These are phyloP conservation scores for Neurospora sublineolata DNA, from an alignment of 495 filamentous ascomycete species.

Conservation along the genomic window DNA sequence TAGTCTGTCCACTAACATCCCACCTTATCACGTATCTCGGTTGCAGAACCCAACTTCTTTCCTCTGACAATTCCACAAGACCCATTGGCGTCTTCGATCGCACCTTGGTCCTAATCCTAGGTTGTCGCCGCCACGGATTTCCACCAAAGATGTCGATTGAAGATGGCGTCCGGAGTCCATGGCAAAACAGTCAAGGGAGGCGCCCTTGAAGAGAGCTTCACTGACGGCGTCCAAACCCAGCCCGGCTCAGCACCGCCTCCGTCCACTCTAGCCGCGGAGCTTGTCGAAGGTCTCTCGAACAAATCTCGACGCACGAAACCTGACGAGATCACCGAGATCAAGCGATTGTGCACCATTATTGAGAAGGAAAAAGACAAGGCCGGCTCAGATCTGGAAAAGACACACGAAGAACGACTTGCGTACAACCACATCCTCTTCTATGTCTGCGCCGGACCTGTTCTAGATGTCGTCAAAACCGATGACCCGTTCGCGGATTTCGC, in stretches of 20 bases:
- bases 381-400: slow-evolving; percentile 13
- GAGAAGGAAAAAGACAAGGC: slow-evolving; percentile 33
- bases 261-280: slow-evolving; percentile 58
- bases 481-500: slow-evolving; percentile 47
- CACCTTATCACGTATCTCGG: neutral
- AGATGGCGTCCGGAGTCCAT: slow-evolving; percentile 13
- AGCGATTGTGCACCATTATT: slow-evolving; percentile 27
- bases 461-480: slow-evolving; percentile 51
- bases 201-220: neutral
- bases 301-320: slow-evolving; percentile 26
- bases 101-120: neutral
- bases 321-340: slow-evolving; percentile 33
- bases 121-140: neutral
- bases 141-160: slow-evolving; percentile 8
- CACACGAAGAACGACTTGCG: slow-evolving; percentile 52
- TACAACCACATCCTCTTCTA: slow-evolving; percentile 75
- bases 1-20: neutral
- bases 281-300: slow-evolving; percentile 45
- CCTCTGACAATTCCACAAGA: neutral
- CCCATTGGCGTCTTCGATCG: neutral
- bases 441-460: slow-evolving; percentile 68
- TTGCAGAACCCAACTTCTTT: neutral
- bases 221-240: neutral
- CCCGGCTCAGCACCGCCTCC: slow-evolving; percentile 34
- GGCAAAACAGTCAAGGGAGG: slow-evolving; percentile 8